These are phyloP conservation scores for Ceratopteris richardii DNA, from an alignment of 75 land plant species.

Conservation along the genomic window DNA sequence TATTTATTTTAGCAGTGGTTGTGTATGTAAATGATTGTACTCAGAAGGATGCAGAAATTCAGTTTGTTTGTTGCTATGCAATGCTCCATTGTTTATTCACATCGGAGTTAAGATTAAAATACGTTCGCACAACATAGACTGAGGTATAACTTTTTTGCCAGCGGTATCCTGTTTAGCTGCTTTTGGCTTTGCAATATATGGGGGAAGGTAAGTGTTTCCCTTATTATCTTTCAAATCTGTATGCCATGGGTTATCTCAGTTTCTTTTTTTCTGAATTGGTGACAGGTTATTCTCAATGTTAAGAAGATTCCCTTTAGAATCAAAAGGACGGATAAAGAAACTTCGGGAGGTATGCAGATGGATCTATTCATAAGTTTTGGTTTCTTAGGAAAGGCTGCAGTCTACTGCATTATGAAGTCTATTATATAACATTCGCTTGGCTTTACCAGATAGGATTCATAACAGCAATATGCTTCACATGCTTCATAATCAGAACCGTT, in stretches of 20 bases:
- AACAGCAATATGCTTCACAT: conserved; percentile 85
- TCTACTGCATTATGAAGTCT: too few relatives aligned
- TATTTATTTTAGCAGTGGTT: too few relatives aligned
- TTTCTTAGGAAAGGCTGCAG: too few relatives aligned
- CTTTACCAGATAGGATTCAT: conserved; percentile 79
- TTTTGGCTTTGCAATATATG: conserved; percentile 74
- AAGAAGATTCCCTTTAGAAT: conserved; percentile 91
- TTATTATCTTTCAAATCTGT: not conserved
- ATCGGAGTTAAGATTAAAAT: too few relatives aligned
- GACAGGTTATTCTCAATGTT: conserved; percentile 86
- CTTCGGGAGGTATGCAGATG: conserved; percentile 75
- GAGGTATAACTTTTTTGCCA: conserved; percentile 18
- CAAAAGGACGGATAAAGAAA: conserved; percentile 91
- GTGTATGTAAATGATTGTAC: too few relatives aligned
- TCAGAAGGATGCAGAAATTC: too few relatives aligned
- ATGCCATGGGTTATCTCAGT: not conserved
- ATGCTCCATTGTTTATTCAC: too few relatives aligned
- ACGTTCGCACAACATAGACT: too few relatives aligned
- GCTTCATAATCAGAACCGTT: conserved; percentile 78
- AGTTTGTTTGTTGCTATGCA: too few relatives aligned
- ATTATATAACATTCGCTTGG: too few relatives aligned
- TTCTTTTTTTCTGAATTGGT: not conserved
- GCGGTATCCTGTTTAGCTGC: conserved; percentile 75
- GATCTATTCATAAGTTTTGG: too few relatives aligned
- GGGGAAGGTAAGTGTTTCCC: conserved; percentile 57